Conservation (phyloP, 179 eudicot genomes). For the Nepenthes alata region DNA sequence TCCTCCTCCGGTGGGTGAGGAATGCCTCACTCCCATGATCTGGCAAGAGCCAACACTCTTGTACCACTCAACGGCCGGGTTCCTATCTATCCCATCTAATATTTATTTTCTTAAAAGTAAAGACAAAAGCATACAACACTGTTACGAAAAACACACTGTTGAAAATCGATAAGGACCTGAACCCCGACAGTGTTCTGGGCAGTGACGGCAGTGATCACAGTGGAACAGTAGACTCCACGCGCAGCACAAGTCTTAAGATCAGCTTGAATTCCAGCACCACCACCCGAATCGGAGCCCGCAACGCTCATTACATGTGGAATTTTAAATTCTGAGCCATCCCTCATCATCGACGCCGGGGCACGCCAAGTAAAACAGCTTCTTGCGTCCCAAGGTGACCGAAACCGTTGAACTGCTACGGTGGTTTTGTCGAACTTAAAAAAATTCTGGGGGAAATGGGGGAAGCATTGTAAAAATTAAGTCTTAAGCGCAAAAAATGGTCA, state of each 20-base stretch:
- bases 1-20: too few species aligned
- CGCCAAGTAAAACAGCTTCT: too few species aligned
- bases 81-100: not conserved
- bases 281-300: conserved; percentile 96
- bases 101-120: not conserved
- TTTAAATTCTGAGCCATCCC: conserved; percentile 11
- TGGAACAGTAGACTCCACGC: conserved; percentile 81
- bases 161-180: conserved; percentile 37
- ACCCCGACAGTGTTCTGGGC: conserved; percentile 91
- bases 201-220: conserved; percentile 83
- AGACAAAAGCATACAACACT: not conserved
- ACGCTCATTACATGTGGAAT: conserved; percentile 79
- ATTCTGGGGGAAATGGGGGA: too few species aligned
- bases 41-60: too few species aligned
- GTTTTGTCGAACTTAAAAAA: too few species aligned
- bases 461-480: too few species aligned
- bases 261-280: conserved; percentile 92
- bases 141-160: not conserved
- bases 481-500: too few species aligned
- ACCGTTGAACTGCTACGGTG: too few species aligned
- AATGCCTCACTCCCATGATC: too few species aligned
- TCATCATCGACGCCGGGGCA: not conserved
- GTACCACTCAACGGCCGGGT: too few species aligned
- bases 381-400: too few species aligned
- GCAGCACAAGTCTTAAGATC: conserved; percentile 83